These are phyloP conservation scores for Epichloe gansuensis DNA, from an alignment of 2,329 filamentous ascomycete species.

Conservation along the genomic window DNA sequence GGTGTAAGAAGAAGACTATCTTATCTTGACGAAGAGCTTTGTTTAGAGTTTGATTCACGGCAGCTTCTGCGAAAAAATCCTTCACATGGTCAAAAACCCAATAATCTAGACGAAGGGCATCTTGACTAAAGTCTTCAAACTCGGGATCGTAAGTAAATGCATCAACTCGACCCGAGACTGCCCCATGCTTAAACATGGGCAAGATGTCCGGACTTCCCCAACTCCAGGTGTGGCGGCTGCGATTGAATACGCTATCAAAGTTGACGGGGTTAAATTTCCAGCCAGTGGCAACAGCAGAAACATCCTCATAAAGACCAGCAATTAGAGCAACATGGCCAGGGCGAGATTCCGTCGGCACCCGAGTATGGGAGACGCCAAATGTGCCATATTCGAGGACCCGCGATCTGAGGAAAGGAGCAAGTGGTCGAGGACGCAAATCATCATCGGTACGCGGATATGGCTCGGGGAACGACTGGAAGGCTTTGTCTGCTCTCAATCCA, in stretches of 20 bases:
- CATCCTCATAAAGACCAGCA: slow-evolving; percentile 92
- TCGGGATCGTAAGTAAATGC: slow-evolving; percentile 76
- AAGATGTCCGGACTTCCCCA: slow-evolving; percentile 98
- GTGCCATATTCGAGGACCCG: slow-evolving; percentile 81
- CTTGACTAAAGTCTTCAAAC: slow-evolving; percentile 77
- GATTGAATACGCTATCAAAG: slow-evolving; percentile 98
- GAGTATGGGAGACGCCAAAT: slow-evolving; percentile 93
- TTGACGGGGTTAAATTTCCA: slow-evolving; percentile 98
- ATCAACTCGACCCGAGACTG: slow-evolving; percentile 74
- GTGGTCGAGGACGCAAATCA: slow-evolving; percentile 60
- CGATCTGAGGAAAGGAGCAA: slow-evolving; percentile 85
- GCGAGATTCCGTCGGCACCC: slow-evolving; percentile 90
- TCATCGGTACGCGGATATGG: slow-evolving; percentile 58
- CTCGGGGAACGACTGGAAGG: slow-evolving; percentile 85
- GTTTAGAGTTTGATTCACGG: slow-evolving; percentile 63
- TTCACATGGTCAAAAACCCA: slow-evolving; percentile 97
- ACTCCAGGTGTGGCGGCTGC: slow-evolving; percentile 93
- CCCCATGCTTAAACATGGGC: slow-evolving; percentile 94
- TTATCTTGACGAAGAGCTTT: slow-evolving; percentile 68
- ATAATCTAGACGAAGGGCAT: slow-evolving; percentile 69
- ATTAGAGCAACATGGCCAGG: slow-evolving; percentile 96
- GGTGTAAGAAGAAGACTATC: slow-evolving; percentile 86
- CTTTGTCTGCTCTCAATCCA: slow-evolving; percentile 92
- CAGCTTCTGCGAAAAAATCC: slow-evolving; percentile 69
- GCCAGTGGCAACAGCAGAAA: slow-evolving; percentile 90